Percentiles rank a stretch among this genome's conserved stretches.
Conservation (phyloP, 495 filamentous ascomycete species). For the Tuber microsphaerosporum region DNA sequence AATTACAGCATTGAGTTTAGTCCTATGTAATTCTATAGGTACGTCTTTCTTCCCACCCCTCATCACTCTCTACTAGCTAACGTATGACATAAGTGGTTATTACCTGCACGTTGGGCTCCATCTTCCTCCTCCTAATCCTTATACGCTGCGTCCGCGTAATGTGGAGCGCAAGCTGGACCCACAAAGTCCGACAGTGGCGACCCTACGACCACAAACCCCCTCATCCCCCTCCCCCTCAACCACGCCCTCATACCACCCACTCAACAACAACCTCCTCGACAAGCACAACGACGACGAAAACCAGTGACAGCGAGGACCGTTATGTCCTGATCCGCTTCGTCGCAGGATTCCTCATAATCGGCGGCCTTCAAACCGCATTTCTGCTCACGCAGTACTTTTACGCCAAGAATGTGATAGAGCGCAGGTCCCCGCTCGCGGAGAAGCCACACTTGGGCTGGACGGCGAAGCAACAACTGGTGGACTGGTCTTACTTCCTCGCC, state of each 20-base stretch:
- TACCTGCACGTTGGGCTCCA: constrained; percentile 28
- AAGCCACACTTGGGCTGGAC: constrained; percentile 25
- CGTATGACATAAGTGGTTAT: constrained; percentile 18
- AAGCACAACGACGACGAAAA: constrained; percentile 1
- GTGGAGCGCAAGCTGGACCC: constrained; percentile 21
- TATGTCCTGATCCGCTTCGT: constrained; percentile 33
- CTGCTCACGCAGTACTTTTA: constrained; percentile 29
- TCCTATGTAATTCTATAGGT: constrained; percentile 28
- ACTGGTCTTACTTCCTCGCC: constrained; percentile 36
- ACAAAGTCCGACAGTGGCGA: constrained; percentile 20
- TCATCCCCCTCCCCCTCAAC: not conserved
- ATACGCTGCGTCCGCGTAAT: constrained; percentile 20
- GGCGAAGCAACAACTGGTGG: constrained; percentile 19
- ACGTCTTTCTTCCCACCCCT: not conserved
- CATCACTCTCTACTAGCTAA: not conserved
- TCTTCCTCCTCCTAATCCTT: constrained; percentile 33
- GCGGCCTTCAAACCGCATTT: constrained; percentile 34
- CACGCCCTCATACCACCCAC: constrained; percentile 3
- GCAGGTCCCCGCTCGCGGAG: constrained; percentile 11
- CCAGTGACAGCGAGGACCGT: constrained; percentile 21
- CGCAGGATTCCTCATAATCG: constrained; percentile 28
- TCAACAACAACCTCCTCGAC: constrained; percentile 5
- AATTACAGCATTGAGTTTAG: constrained; percentile 15
- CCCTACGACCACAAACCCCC: constrained; percentile 19
- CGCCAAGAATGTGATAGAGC: constrained; percentile 10